These are phyloP conservation scores for Daldinia sp. DNA, from an alignment of 2,329 filamentous ascomycete species.

Conservation along the genomic window DNA sequence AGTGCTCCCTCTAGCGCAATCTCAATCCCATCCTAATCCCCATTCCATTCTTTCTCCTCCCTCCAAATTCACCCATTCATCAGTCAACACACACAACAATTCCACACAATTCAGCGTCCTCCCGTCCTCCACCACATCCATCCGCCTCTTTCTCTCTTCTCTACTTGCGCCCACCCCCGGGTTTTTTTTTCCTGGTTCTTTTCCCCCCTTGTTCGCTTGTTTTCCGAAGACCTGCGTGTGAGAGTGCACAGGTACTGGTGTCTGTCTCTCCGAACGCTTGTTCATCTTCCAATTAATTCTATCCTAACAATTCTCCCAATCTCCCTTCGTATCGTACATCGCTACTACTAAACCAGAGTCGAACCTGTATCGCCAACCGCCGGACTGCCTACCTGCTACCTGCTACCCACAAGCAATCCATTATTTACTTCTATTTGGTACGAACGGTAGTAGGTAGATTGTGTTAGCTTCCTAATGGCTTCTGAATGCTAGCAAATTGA, in stretches of 20 bases:
- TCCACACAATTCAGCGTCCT: constrained; percentile 18
- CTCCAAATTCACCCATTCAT: constrained; percentile 30
- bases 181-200: constrained; percentile 27
- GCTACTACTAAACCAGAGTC: too few species aligned
- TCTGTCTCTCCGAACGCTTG: constrained; percentile 30
- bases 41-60: constrained; percentile 27
- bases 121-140: constrained; percentile 20
- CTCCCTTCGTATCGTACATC: constrained; percentile 38
- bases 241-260: constrained; percentile 36
- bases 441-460: constrained; percentile 29
- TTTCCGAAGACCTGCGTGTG: constrained; percentile 31
- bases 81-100: constrained; percentile 34
- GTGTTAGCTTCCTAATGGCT: constrained; percentile 41
- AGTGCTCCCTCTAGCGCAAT: constrained; percentile 32
- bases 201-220: constrained; percentile 37
- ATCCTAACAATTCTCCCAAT: constrained; percentile 32
- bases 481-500: constrained; percentile 39
- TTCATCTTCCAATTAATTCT: constrained; percentile 32
- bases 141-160: constrained; percentile 27
- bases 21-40: constrained; percentile 35
- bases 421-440: constrained; percentile 37
- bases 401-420: constrained; percentile 27
- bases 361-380: constrained; percentile 40
- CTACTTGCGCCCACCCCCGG: constrained; percentile 36
- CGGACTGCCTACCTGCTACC: constrained; percentile 28